Conservation (phyloP, 768 basidiomycete genomes). For the Leccinum sublutescens region DNA sequence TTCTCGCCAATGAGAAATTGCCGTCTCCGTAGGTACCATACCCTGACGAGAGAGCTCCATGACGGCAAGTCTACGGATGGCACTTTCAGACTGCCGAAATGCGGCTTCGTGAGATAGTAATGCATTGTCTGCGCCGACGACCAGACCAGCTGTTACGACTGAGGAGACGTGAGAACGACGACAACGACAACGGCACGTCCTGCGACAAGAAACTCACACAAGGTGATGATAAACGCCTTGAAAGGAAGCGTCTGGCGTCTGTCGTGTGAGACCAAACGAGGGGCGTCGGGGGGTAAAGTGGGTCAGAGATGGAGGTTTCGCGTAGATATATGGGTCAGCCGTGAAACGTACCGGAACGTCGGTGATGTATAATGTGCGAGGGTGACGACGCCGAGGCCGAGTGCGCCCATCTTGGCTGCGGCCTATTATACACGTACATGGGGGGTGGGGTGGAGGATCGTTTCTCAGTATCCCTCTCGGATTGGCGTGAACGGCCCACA, state of each 20-base stretch:
- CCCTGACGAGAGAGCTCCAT: conserved; percentile 74
- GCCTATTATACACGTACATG: conserved; percentile 38
- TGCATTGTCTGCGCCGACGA: conserved; percentile 75
- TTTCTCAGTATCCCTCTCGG: background rate
- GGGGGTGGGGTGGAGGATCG: background rate
- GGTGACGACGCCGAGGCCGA: conserved; percentile 60
- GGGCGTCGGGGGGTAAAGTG: background rate
- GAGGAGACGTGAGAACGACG: conserved; percentile 17
- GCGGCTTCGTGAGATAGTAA: conserved; percentile 67
- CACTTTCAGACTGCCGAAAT: conserved; percentile 65
- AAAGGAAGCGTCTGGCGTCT: conserved; percentile 80
- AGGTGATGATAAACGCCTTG: conserved; percentile 75
- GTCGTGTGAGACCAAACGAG: background rate
- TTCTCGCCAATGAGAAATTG: conserved; percentile 77
- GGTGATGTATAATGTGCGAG: conserved; percentile 74
- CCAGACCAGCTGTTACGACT: conserved; percentile 66
- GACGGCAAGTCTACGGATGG: conserved; percentile 69
- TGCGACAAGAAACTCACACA: conserved; percentile 46
- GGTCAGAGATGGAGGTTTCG: background rate
- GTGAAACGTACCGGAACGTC: conserved; percentile 53
- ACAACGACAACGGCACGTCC: no score
- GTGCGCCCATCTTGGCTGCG: conserved; percentile 47
- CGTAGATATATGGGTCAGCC: background rate
- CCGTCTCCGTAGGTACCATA: conserved; percentile 77
- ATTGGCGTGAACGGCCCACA: background rate